Evolutionary conservation across 228 moss, liverwort and hornwort genomes (phyloP).

Genomic region (Sphagnum magellanicum): DNA sequence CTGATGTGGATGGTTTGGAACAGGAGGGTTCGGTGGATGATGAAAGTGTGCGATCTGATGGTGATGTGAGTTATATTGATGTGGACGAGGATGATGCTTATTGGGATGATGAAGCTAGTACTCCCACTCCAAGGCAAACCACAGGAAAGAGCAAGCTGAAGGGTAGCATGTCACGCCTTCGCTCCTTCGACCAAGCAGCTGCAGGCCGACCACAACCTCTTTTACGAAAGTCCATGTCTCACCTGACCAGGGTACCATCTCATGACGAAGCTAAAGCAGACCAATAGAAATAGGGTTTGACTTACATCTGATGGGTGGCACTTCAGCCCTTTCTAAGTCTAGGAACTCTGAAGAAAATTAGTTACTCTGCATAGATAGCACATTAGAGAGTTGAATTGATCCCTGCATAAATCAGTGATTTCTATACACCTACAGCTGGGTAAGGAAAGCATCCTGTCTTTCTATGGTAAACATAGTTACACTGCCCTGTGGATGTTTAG

Average conservation of each 20-base stretch:
- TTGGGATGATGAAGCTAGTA: constrained; percentile 59
- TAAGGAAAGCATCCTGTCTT: too few species aligned
- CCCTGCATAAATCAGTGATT: too few species aligned
- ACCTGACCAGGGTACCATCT: background rate
- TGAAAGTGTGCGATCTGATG: constrained; percentile 85
- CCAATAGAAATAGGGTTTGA: too few species aligned
- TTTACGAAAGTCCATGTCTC: constrained; percentile 37
- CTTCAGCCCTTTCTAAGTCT: too few species aligned
- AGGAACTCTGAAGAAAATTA: too few species aligned
- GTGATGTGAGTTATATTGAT: constrained; percentile 51
- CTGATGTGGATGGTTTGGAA: constrained; percentile 12
- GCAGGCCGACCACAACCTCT: constrained; percentile 32
- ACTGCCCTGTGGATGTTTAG: too few species aligned
- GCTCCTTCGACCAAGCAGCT: constrained; percentile 36
- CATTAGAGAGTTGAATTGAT: too few species aligned
- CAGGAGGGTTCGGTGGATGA: constrained; percentile 90
- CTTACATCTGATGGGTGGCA: too few species aligned
- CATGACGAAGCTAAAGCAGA: too few species aligned
- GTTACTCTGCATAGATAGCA: too few species aligned
- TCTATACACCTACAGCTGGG: too few species aligned
- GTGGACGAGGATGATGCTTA: constrained; percentile 63
- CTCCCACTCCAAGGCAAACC: constrained; percentile 29
- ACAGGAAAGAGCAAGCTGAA: constrained; percentile 23
- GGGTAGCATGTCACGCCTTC: constrained; percentile 31
- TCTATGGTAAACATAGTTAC: too few species aligned